These are phyloP conservation scores for Misopates orontium DNA, from an alignment of 257 asterid species.

Conservation along the genomic window DNA sequence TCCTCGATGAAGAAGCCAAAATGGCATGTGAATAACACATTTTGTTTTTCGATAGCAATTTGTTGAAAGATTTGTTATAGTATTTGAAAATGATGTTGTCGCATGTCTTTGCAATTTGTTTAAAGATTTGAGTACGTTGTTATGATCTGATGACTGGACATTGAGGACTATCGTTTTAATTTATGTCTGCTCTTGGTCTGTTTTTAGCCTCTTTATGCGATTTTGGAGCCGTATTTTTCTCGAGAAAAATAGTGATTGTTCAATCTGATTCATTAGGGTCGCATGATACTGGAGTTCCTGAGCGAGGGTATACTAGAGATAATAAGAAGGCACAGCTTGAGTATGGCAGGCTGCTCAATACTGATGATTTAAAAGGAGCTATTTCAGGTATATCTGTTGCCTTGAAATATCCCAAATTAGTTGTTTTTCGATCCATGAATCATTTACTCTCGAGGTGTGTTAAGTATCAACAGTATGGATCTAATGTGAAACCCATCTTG, in stretches of 20 bases:
- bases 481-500: neutral
- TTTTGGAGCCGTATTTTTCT: neutral
- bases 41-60: too few species aligned
- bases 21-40: too few species aligned
- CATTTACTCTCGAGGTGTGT: neutral
- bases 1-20: too few species aligned
- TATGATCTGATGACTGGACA: too few species aligned
- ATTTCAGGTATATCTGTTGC: slow-evolving; percentile 36
- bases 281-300: slow-evolving; percentile 30
- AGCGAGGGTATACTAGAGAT: slow-evolving; percentile 16
- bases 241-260: neutral
- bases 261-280: slow-evolving; percentile 42
- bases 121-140: too few species aligned
- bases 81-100: neutral
- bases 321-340: slow-evolving; percentile 31
- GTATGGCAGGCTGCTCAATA: slow-evolving; percentile 25
- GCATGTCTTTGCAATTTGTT: too few species aligned
- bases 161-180: too few species aligned
- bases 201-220: neutral
- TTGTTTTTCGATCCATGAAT: neutral
- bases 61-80: too few species aligned
- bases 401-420: neutral
- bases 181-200: neutral
- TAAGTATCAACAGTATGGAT: neutral
- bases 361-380: slow-evolving; percentile 27